A percentile compares a stretch with the other conserved stretches of the same genome.
phyloP scores from a whole-genome alignment of 1,284 basidiomycete species.

The Ganoderma resinaceum region DNA sequence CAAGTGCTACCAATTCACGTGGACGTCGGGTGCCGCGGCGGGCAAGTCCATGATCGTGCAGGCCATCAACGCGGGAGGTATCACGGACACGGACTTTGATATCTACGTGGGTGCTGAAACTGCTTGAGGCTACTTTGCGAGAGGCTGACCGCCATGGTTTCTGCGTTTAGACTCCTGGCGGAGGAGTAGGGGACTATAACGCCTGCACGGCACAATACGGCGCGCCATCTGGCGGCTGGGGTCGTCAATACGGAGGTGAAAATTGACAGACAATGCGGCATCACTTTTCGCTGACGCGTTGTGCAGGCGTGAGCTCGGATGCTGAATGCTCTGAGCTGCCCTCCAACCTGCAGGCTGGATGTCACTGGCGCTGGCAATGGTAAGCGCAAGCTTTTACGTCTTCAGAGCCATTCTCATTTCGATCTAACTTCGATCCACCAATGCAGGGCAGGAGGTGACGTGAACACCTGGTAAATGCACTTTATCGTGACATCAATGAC shows the following conservation, averaged over 20 bases:
- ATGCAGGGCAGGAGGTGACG: constrained; percentile 32
- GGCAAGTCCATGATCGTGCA: constrained; percentile 37
- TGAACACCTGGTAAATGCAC: constrained; percentile 28
- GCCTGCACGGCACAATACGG: constrained; percentile 34
- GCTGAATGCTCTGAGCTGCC: constrained; percentile 32
- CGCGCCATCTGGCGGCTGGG: constrained; percentile 31
- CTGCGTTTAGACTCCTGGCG: constrained; percentile 24
- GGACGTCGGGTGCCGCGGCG: constrained; percentile 30
- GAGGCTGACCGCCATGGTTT: neutral
- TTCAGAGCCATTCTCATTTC: neutral
- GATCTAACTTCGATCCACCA: neutral
- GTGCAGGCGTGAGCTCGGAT: constrained; percentile 29
- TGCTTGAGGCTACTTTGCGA: neutral
- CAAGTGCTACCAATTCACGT: constrained; percentile 36
- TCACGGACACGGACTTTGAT: constrained; percentile 32
- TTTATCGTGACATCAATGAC: too few species aligned
- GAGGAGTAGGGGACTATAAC: constrained; percentile 32
- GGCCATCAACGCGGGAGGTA: constrained; percentile 35
- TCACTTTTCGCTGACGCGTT: neutral
- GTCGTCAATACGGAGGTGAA: constrained; percentile 32
- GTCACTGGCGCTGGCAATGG: constrained; percentile 37
- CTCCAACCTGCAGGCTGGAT: constrained; percentile 34
- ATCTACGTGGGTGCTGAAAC: constrained; percentile 25
- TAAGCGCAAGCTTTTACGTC: constrained; percentile 4
- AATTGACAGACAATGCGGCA: neutral